These are phyloP conservation scores for Cladophialophora carrionii DNA, from an alignment of 2,329 filamentous ascomycete species.

Conservation along the genomic window DNA sequence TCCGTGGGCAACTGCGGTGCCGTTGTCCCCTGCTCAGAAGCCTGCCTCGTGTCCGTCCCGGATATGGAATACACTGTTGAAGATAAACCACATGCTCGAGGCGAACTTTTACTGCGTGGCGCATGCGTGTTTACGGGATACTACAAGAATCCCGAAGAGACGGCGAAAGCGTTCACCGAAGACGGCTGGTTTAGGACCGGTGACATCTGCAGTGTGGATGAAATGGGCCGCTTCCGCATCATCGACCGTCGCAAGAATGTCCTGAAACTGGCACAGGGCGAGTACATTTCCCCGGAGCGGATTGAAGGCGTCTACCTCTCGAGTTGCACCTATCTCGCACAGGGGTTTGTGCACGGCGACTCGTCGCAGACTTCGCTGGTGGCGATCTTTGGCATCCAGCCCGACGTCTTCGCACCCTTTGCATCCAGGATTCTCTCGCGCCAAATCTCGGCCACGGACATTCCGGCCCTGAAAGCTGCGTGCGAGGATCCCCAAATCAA, in stretches of 20 bases:
- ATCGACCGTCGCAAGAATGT: conserved; percentile 98
- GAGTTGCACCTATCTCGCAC: conserved; percentile 74
- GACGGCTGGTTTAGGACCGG: conserved; percentile 98
- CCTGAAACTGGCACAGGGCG: conserved; percentile 95
- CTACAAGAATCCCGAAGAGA: conserved; percentile 88
- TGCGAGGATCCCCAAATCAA: conserved; percentile 71
- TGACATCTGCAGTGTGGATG: conserved; percentile 85
- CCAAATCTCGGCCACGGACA: conserved; percentile 66
- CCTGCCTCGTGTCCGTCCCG: conserved; percentile 82
- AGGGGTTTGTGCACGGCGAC: conserved; percentile 90
- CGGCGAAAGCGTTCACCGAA: conserved; percentile 74
- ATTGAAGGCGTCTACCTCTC: conserved; percentile 94
- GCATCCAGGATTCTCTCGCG: conserved; percentile 75
- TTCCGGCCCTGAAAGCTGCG: conserved; percentile 68
- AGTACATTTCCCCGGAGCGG: conserved; percentile 96
- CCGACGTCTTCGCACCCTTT: conserved; percentile 78
- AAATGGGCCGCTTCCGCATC: conserved; percentile 83
- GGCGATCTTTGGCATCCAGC: conserved; percentile 84
- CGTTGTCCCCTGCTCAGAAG: conserved; percentile 68
- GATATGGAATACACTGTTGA: conserved; percentile 91
- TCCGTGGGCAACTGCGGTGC: conserved; percentile 79
- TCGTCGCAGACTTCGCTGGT: conserved; percentile 79
- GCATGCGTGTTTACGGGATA: conserved; percentile 83
- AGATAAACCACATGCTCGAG: conserved; percentile 86
- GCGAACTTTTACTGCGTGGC: conserved; percentile 83